A percentile compares a stretch with the other conserved stretches of the same genome.
phyloP scores from a whole-genome alignment of 306 rosid genomes.

The Nissolia schottii region DNA sequence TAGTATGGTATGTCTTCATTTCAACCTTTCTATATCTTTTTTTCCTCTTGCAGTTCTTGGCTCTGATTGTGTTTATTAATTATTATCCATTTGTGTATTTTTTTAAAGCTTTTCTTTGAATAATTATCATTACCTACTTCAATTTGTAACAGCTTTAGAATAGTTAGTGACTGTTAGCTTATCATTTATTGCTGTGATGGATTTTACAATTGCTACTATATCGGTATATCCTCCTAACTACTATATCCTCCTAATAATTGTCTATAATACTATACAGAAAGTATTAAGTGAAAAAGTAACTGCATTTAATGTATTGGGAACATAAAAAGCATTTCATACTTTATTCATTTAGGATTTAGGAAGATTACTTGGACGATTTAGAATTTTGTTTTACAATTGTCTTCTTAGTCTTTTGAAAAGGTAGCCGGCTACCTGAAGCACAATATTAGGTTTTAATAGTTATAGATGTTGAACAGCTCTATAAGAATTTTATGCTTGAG shows the following conservation, averaged over 20 bases:
- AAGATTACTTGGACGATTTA: background rate
- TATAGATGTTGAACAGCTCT: background rate
- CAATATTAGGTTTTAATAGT: background rate
- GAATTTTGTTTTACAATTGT: background rate
- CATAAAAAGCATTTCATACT: background rate
- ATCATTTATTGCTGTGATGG: background rate
- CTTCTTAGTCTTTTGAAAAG: background rate
- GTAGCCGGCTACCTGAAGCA: background rate
- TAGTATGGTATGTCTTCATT: slow-evolving; percentile 65
- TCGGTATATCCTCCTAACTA: too few species aligned
- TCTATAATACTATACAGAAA: background rate
- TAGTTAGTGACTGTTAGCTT: background rate
- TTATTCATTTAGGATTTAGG: background rate
- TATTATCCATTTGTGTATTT: background rate
- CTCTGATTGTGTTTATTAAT: slow-evolving; percentile 18
- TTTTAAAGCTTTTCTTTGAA: background rate
- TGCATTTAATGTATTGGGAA: background rate
- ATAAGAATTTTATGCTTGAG: background rate
- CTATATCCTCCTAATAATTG: background rate
- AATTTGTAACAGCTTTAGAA: background rate
- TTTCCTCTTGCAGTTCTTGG: background rate
- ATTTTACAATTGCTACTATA: background rate
- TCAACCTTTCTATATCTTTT: background rate
- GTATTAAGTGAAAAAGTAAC: background rate
- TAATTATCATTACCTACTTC: background rate